Base-by-base conservation (phyloP, 352 stramenopile genomes). In the Globisporangium abappressorium region DNA sequence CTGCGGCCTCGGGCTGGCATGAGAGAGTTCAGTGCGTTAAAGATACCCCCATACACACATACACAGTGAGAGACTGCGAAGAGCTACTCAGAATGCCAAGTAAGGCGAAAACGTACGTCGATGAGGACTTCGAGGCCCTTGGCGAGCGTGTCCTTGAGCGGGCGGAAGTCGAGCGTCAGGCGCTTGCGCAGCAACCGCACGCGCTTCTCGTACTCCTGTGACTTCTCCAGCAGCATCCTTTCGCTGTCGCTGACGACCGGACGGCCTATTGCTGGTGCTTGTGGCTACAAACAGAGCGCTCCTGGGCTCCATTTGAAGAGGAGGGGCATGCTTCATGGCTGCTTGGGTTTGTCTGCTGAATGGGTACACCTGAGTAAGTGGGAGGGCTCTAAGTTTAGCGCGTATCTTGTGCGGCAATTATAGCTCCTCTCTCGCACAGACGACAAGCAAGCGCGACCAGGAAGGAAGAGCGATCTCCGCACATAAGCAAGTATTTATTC, bases 81-180 rank as follows among this genome's bases (percentile, higher is more conserved):
- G 12, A 47, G 38, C 38, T 47, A 18, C 38, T 12, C 38, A n/a
- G 15, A 18, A 20, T 20, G 38, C 38, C 12, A 43, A 43, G 36
- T 14, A 43, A 43, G 43, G 26, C 33, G 12, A 34, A 6, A 26
- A 77, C 74, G 26, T 47, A 88, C 78, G 55, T 85, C 77, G 24
- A 89, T 68, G 36, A 80, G 69, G 62, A 87, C 70, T 22, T 80
- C 74, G 34, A 89, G 74, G 0, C 77, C 77, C 34, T 76, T 77
- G 41, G 81, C 70, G 28, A 87, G 77, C 46, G 79, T 84, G 64
- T 76, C 68, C 22, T 70, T 72, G 28, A 89, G 78, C 55, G 81
- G 75, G 58, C 81, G 73, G 53, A 84, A 85, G 69, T 89, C 81
- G 53, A 89, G 77, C 59, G 79, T 68, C n/a, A 89, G 68, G 11